Base-by-base conservation (phyloP, 768 basidiomycete genomes). In the Podaxis sp. region DNA sequence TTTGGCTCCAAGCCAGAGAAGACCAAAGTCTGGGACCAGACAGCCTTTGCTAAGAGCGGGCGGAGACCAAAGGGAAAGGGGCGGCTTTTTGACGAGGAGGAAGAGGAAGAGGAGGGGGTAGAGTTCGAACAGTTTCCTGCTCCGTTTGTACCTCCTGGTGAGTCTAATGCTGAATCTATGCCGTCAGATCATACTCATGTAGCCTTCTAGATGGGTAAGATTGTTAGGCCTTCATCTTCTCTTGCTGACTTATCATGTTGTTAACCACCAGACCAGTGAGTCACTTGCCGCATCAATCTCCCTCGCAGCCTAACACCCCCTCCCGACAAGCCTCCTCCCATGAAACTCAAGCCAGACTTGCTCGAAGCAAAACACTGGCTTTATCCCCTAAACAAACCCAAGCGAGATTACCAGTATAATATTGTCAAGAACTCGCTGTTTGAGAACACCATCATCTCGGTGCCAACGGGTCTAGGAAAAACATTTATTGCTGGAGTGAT, bases 401-500 rank as follows among this genome's bases (percentile, higher is more conserved):
- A 92, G 68, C 90, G 97, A 65, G 90, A 92, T 67, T 99, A 99
- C 70, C 97, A 99, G 68, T 96, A 83, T 72, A 96, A 97, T 63
- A 98, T 99, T 63, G 90, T 94, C 63, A 87, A 83, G 69, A 82
- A 85, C 33, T 91, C 88, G 68, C 80, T 99, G 24, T 94, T 92
- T 69, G 92, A 98, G 26, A 99, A 99, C 70, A 92, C 93, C 6
- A 84, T 99, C 7, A 95, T 98, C 30, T 91, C 95, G 0, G 77
- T 99, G 13, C 97, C 97, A 1, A 99, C 97, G 0, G 97, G 97
- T 51, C 78, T 99, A 12, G 97, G 97, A 15, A 99, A 99, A 77
- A 99, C 97, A 0, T 99, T 99, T 69, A 91, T 99, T 64, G 97
- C 97, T 3, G 95, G 96, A 0, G 94, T 93, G 2, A 84, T 99